Evolutionary conservation across 2,329 filamentous ascomycete genomes (phyloP).

Genomic region (Hymenoscyphus albidus): DNA sequence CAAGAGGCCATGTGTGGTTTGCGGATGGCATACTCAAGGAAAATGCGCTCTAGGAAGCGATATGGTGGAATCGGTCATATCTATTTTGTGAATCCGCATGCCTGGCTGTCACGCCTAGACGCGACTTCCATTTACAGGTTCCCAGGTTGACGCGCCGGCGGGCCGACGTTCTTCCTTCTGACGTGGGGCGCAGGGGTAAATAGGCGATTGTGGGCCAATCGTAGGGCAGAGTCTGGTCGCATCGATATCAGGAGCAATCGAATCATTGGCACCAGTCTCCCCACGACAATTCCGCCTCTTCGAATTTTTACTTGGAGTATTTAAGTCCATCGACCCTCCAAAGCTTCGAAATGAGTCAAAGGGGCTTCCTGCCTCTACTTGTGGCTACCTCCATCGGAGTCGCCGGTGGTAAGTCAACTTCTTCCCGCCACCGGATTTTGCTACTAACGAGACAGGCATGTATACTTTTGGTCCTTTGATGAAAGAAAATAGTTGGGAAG

Average conservation of each 20-base stretch:
- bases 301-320: neutral
- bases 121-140: neutral
- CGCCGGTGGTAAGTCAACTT: neutral
- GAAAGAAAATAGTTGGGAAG: constrained; percentile 1
- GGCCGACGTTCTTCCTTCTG: neutral
- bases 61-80: constrained; percentile 6
- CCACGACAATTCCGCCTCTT: neutral
- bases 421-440: neutral
- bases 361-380: neutral
- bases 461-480: constrained; percentile 4
- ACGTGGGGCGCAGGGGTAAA: neutral
- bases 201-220: neutral
- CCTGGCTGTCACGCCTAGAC: neutral
- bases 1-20: constrained; percentile 32
- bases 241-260: neutral
- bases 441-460: neutral
- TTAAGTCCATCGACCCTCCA: neutral
- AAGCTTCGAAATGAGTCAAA: neutral
- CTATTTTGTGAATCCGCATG: neutral
- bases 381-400: neutral
- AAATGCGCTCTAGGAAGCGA: constrained; percentile 16
- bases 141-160: neutral
- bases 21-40: constrained; percentile 24
- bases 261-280: neutral
- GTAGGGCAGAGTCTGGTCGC: neutral